These are phyloP conservation scores for Larix kaempferi DNA, from an alignment of 75 land plant species.

Conservation along the genomic window DNA sequence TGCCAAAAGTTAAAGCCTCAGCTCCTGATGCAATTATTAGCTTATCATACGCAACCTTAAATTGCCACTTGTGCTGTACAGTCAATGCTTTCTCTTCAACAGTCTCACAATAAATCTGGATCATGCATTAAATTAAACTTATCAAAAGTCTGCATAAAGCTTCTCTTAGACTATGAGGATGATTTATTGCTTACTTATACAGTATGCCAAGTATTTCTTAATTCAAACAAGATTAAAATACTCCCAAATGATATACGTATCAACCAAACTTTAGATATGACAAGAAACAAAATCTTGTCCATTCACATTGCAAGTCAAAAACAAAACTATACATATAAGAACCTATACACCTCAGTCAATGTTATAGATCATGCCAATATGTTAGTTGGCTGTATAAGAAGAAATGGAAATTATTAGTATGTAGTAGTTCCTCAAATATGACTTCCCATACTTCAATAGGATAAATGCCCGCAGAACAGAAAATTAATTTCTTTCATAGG, in stretches of 20 bases:
- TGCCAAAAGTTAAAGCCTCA: conserved; percentile 62
- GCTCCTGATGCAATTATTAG: conserved; percentile 73
- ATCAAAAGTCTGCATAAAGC: background rate
- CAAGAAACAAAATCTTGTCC: background rate
- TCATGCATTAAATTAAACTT: background rate
- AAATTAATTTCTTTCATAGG: too few species aligned
- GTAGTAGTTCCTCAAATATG: too few species aligned
- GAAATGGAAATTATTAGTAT: too few species aligned
- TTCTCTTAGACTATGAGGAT: background rate
- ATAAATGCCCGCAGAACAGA: too few species aligned
- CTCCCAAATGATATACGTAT: background rate
- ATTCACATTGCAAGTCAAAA: background rate
- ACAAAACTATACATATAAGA: background rate
- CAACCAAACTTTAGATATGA: background rate
- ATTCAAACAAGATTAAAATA: conserved; percentile 4
- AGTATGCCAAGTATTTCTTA: background rate
- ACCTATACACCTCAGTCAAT: background rate
- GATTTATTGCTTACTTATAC: background rate
- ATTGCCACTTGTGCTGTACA: conserved; percentile 17
- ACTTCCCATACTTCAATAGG: too few species aligned
- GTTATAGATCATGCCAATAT: background rate
- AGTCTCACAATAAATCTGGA: conserved; percentile 46
- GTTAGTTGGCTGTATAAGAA: too few species aligned
- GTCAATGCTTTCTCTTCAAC: conserved; percentile 15
- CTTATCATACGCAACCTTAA: conserved; percentile 68